A percentile compares a stretch with the other conserved stretches of the same genome.
phyloP scores from a whole-genome alignment of 1,139 yeast genomes.

The Saccharomyces pastorianus region DNA sequence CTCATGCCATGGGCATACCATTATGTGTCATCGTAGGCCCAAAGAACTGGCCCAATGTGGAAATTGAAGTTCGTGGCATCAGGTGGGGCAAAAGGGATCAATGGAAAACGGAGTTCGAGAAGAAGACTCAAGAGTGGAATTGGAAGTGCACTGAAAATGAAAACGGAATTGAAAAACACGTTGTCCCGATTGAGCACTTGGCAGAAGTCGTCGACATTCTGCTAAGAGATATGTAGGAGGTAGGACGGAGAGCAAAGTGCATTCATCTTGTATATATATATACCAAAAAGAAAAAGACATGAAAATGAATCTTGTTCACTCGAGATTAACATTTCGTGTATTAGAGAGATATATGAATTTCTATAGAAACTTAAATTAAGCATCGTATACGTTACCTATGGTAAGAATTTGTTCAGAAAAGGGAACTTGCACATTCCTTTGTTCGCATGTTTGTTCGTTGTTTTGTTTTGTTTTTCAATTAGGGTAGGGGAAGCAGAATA shows the following conservation, averaged over 20 bases:
- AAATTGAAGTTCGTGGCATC: constrained; percentile 47
- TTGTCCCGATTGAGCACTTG: constrained; percentile 42
- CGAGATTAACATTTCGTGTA: not conserved
- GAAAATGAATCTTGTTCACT: not conserved
- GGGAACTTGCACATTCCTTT: not conserved
- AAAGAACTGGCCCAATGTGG: constrained; percentile 49
- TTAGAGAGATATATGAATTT: not conserved
- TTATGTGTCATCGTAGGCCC: constrained; percentile 50
- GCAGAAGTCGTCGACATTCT: constrained; percentile 38
- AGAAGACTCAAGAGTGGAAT: constrained; percentile 21
- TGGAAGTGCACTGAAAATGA: constrained; percentile 34
- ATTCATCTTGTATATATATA: not conserved
- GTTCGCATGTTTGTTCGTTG: not conserved
- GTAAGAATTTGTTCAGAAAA: not conserved
- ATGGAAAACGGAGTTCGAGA: constrained; percentile 20
- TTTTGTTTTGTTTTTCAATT: not conserved
- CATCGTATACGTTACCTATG: not conserved
- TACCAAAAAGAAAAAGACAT: not conserved
- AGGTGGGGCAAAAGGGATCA: not conserved
- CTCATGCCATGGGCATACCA: constrained; percentile 60
- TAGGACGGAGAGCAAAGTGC: not conserved
- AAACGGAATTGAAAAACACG: constrained; percentile 39
- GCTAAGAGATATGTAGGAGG: constrained; percentile 36
- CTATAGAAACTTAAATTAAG: not conserved
- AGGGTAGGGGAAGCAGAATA: not conserved